Evolutionary conservation across 2,329 filamentous ascomycete species (phyloP).

Genomic region (Coniosporium tulheliwenetii): DNA sequence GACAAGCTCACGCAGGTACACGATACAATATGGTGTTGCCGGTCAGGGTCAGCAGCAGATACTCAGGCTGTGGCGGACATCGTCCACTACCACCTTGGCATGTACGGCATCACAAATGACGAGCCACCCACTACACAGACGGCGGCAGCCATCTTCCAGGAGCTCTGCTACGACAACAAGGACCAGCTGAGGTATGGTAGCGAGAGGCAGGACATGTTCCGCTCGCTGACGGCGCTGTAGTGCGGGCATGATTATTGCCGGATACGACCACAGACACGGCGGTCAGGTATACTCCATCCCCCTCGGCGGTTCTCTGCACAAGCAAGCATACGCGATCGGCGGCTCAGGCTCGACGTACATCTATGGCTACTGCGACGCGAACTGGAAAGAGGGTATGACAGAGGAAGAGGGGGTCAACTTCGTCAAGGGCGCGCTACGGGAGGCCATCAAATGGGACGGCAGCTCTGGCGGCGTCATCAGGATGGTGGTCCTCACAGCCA

Average conservation of each 20-base stretch:
- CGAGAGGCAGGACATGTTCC: background rate
- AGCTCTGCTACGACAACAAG: slow-evolving; percentile 97
- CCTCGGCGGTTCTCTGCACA: slow-evolving; percentile 90
- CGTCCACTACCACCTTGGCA: slow-evolving; percentile 86
- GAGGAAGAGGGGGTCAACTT: slow-evolving; percentile 82
- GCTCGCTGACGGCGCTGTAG: slow-evolving; percentile 28
- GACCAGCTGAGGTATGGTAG: slow-evolving; percentile 70
- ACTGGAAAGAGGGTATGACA: slow-evolving; percentile 93
- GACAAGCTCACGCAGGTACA: slow-evolving; percentile 98
- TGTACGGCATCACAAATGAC: slow-evolving; percentile 82
- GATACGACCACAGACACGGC: slow-evolving; percentile 87
- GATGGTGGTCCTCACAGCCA: slow-evolving; percentile 86
- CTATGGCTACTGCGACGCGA: slow-evolving; percentile 93
- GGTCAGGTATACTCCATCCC: slow-evolving; percentile 97
- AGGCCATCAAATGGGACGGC: slow-evolving; percentile 99
- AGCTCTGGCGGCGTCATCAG: slow-evolving; percentile 96
- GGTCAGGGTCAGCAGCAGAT: slow-evolving; percentile 91
- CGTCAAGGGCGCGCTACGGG: slow-evolving; percentile 76
- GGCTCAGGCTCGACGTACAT: slow-evolving; percentile 98
- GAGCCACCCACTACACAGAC: slow-evolving; percentile 88
- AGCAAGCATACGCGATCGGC: slow-evolving; percentile 88
- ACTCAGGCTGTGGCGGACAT: slow-evolving; percentile 97
- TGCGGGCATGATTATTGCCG: slow-evolving; percentile 95
- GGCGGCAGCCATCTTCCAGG: slow-evolving; percentile 90
- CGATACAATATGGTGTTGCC: slow-evolving; percentile 99